These are phyloP conservation scores for Termitomyces sp. DNA, from an alignment of 768 basidiomycete genomes.

Conservation along the genomic window DNA sequence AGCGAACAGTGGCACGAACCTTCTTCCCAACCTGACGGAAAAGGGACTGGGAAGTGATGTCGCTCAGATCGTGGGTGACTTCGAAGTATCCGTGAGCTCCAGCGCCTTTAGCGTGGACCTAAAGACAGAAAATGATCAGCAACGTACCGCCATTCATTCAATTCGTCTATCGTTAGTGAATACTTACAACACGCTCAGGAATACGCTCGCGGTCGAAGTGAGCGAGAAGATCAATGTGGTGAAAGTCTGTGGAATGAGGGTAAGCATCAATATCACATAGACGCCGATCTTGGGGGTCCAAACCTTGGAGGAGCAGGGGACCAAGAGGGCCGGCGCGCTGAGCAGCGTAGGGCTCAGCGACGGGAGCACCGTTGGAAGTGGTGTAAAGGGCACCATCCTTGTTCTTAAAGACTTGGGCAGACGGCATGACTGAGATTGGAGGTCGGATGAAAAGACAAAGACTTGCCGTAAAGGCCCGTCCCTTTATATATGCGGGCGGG, in stretches of 20 bases:
- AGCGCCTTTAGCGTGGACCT: conserved; percentile 91
- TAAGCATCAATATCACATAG: not conserved
- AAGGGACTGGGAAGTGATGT: conserved; percentile 68
- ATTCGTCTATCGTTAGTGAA: not conserved
- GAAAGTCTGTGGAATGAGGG: conserved; percentile 53
- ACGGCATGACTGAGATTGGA: conserved; percentile 1
- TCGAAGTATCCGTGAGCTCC: conserved; percentile 94
- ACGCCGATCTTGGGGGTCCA: conserved; percentile 12
- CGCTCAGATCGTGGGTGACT: conserved; percentile 80
- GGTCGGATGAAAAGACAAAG: not conserved
- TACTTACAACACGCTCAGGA: conserved; percentile 83
- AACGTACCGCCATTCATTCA: conserved; percentile 22
- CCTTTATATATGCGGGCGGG: not conserved
- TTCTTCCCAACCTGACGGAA: conserved; percentile 64
- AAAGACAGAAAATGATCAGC: conserved; percentile 12
- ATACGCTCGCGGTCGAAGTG: conserved; percentile 96
- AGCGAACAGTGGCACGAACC: conserved; percentile 74
- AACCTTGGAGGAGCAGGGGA: conserved; percentile 87
- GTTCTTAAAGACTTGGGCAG: conserved; percentile 47
- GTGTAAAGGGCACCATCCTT: conserved; percentile 70
- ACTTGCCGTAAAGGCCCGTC: not conserved
- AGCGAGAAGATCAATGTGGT: conserved; percentile 83
- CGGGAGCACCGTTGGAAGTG: conserved; percentile 80
- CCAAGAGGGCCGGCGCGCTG: conserved; percentile 72
- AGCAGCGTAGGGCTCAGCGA: conserved; percentile 69